Evolutionary conservation across 352 stramenopile species (phyloP), one percentile per base, ranked within the genome.

Genomic region (Globisporangium cylindrosporum): DNA sequence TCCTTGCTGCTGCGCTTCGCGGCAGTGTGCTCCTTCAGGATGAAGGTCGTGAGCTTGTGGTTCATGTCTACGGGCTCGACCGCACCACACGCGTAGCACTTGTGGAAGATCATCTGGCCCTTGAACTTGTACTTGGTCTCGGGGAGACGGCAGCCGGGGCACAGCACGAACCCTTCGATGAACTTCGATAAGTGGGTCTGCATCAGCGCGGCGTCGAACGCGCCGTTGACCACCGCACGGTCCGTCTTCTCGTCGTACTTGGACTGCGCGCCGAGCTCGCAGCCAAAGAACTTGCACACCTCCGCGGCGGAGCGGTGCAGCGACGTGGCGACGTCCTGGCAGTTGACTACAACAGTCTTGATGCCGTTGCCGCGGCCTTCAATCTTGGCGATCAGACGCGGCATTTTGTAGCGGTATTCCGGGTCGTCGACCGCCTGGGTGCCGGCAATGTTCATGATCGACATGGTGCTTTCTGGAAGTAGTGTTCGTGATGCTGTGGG

Each of bases 41-140:
- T 99, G 69, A 97, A 99, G 2, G 95, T 99, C 70, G 87, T 97
- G 70, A 99, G 87, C 82, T 99, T 99, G 83, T 99, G 97, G 70
- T 90, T 97, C 96, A 99, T 98, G 82, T 99, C 97, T 27, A 99
- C 93, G 49, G 95, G 92, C 68, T 99, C 94, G 27, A 98, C 98
- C 8, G 90, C 92, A 53, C 98, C 98, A 84, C 98, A 99, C 12
- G 97, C 97, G 68, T 97, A 93, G 80, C 98, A 99, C 74, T 99
- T 98, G 85, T 99, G 97, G 74, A 88, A 98, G 74, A 99, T 98
- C 49, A 93, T 81, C 74, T 93, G 84, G 53, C 90, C 91, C 86
- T 99, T 99, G 75, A 99, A 99, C 78, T 99, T 99, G 88, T 99
- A 99, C 68, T 99, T 96, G 12, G 97, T 99, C 84, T 99, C 98